Conservation (phyloP, 1,284 basidiomycete species). For the Pseudozyma hubeiensis region DNA sequence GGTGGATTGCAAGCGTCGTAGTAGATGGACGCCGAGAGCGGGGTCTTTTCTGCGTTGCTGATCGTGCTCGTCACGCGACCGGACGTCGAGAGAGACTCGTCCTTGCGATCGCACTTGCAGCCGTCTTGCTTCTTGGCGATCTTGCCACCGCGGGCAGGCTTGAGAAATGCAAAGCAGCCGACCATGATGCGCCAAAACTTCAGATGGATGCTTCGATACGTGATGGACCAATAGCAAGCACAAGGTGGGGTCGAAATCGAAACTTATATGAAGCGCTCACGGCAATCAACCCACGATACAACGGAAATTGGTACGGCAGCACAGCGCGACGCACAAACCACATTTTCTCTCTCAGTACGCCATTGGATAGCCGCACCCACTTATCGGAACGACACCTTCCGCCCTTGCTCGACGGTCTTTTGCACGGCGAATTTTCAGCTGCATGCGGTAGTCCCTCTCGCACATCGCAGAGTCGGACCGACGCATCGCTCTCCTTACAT, state of each 20-base stretch:
- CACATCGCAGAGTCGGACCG: too few relatives aligned
- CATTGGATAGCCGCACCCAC: conserved; percentile 1
- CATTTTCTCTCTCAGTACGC: neutral
- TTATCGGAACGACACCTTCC: neutral
- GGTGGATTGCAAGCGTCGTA: conserved; percentile 49
- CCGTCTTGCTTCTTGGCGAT: conserved; percentile 3
- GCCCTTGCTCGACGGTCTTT: neutral
- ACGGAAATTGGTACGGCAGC: neutral
- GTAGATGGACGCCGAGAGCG: conserved; percentile 36
- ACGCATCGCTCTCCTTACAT: too few relatives aligned
- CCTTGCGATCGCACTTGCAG: conserved; percentile 23
- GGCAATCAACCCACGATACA: neutral
- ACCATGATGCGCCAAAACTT: conserved; percentile 14
- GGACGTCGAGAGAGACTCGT: neutral
- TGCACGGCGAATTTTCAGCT: neutral
- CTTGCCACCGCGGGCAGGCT: conserved; percentile 26
- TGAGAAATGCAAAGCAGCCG: conserved; percentile 44
- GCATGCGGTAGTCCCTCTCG: too few relatives aligned
- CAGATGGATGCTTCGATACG: neutral
- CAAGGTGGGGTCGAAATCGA: neutral
- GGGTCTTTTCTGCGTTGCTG: conserved; percentile 20
- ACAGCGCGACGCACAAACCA: neutral
- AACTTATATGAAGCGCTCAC: neutral
- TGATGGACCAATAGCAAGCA: neutral
- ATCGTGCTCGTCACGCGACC: neutral